Base-by-base conservation (phyloP, 345 rosid genomes). In the Eucalyptus caleyi region DNA sequence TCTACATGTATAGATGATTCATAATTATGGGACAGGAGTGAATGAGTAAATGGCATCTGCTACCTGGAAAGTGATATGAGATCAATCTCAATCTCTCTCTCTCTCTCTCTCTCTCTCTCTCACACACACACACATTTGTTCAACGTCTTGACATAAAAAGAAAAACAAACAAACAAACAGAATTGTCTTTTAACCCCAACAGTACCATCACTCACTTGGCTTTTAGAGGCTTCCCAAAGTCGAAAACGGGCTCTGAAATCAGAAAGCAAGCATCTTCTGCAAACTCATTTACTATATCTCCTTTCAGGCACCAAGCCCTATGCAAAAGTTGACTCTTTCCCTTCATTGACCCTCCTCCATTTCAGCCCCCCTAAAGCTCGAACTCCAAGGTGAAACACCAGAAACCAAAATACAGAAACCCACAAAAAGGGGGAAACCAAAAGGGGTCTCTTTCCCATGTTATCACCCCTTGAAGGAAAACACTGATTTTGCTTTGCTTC, bases 341-440 rank as follows among this genome's bases (percentile, higher is more conserved):
- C 85, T 40, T 88, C 88, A 87, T 92, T 92, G 92, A 94, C 94
- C 87, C 45, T 89, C 91, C 90, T 67, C 91, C 40, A 53, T 82
- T 81, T 90, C 88, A 89, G 53, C 23, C 32, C 59, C 62, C 54
- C 23, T 11, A 67, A 56, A 88, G 92, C 93, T 91, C 92, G 86
- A 87, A 90, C 90, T 88, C 91, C 95, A 86, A 89, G 85, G 89
- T 60, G 42, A 30, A 21, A 40, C 86, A 37, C 50, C 91, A 80
- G 47, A 87, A 87, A 65, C 87, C 87, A 86, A 85, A 87, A 44
- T 54, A 65, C 26, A 89, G 77, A 77, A 42, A 60, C 32, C 67
- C 90, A 32, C 85, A 18, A 30, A 53, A 50, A 56, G 47, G 82
- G 44, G 37, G 69, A n/a, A 89, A 24, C 18, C 51, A 32, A 87